Base-by-base conservation (phyloP, 768 basidiomycete genomes). In the Clathrus columnatus region DNA sequence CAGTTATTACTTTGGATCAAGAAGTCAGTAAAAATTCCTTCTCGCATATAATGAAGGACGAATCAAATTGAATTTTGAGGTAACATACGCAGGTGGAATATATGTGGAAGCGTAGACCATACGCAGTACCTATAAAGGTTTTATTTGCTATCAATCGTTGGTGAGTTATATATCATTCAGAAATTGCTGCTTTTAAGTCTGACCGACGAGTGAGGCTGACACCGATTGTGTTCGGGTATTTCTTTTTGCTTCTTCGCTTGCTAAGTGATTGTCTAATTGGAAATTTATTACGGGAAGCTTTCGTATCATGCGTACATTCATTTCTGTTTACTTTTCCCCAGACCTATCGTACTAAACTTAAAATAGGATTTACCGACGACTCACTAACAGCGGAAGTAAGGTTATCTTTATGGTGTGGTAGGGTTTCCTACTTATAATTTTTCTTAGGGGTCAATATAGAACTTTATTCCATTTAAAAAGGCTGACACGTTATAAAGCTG, bases 1-100 rank as follows among this genome's bases (percentile, higher is more conserved):
- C 29, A 51, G 50, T 51, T 41, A 51, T 51, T 24, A 51, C 50
- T 36, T 11, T 51, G 18, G 50, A 51, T 21, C 50, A 51, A 28
- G 50, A 51, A 41, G 50, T 42, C 18, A 6, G 27, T 10, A 42
- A 11, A 7, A 17, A n/a, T 41, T 51, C 21, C 21, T 51, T 17
- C 30, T 24, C 32, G 20, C 7, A 8, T 10, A 16, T 28, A 28
- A 7, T 14, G 7, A 42, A 46, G 32, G 18, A 20, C 32, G n/a
- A 17, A 20, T 7, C 32, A 7, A 51, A 14, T 21, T 10, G 46
- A 21, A 17, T 23, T 14, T 41, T 17, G n/a, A n/a, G n/a, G n/a
- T n/a, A n/a, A n/a, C n/a, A n/a, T 14, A 36, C 7, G 21, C 32
- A 51, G 50, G 32, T 51, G 7, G 50, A 51, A 10, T 51, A 51